Conservation (phyloP, 495 filamentous ascomycete species). For the Chaetomium cochliodes region DNA sequence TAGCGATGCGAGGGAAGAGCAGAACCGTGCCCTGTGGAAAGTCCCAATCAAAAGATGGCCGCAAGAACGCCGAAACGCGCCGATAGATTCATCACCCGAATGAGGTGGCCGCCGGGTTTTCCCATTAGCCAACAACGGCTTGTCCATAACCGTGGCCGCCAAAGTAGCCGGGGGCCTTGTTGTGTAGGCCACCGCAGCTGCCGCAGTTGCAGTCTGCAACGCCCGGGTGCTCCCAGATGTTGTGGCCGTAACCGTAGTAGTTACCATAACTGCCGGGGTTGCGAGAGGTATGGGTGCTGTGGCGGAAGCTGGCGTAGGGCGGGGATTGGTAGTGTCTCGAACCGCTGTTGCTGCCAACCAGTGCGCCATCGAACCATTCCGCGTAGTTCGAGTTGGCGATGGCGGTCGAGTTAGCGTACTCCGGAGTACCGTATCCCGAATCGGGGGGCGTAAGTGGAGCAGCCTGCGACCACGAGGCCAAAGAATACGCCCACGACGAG, state of each 20-base stretch:
- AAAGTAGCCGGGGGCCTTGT: constrained; percentile 64
- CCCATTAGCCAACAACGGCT: constrained; percentile 58
- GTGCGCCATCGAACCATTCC: constrained; percentile 46
- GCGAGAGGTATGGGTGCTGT: constrained; percentile 46
- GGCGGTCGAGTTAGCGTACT: constrained; percentile 47
- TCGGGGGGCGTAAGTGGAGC: constrained; percentile 51
- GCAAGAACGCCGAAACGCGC: constrained; percentile 17
- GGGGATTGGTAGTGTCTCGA: constrained; percentile 37
- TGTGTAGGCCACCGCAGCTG: constrained; percentile 55
- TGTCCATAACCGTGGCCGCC: constrained; percentile 62
- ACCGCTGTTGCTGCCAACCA: constrained; percentile 35
- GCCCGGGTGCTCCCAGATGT: constrained; percentile 58
- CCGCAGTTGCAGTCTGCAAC: constrained; percentile 67
- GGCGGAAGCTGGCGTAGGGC: constrained; percentile 53
- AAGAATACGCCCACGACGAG: constrained; percentile 38
- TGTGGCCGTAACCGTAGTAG: constrained; percentile 55
- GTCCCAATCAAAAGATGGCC: constrained; percentile 14
- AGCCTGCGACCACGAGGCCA: constrained; percentile 35
- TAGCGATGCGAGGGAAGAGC: constrained; percentile 30
- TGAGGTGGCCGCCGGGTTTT: background rate
- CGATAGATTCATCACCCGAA: background rate
- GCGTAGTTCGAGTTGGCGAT: constrained; percentile 46
- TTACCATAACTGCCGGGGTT: constrained; percentile 35
- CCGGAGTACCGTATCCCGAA: constrained; percentile 53
- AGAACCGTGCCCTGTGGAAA: constrained; percentile 13